These are phyloP conservation scores for Sinapis alba DNA, from an alignment of 441 rosid genomes.

Conservation along the genomic window DNA sequence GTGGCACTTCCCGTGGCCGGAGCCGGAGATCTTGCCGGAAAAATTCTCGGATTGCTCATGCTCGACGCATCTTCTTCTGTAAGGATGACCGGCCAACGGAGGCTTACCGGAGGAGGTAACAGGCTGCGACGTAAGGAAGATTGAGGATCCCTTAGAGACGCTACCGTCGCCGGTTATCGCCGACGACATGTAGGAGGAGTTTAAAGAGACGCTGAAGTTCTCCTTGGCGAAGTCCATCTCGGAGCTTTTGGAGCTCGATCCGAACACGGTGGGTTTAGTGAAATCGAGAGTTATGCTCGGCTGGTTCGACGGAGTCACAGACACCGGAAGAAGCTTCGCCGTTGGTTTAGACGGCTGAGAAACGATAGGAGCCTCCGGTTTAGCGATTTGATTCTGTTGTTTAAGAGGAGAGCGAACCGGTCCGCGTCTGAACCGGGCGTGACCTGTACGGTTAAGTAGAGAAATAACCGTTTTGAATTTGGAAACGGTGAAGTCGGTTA, in stretches of 20 bases:
- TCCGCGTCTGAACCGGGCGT: constrained; percentile 88
- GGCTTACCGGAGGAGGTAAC: constrained; percentile 70
- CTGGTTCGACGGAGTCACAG: constrained; percentile 37
- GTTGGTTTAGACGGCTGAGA: constrained; percentile 31
- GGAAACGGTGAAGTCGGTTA: constrained; percentile 69
- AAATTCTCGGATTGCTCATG: constrained; percentile 62
- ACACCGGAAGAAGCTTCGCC: constrained; percentile 23
- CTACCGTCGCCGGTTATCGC: constrained; percentile 93
- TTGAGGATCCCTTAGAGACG: constrained; percentile 77
- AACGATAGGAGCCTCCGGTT: constrained; percentile 13
- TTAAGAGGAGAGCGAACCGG: constrained; percentile 47
- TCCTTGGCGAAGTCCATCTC: constrained; percentile 74
- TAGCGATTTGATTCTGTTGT: constrained; percentile 2
- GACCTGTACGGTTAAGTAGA: constrained; percentile 81
- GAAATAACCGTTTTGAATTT: constrained; percentile 82
- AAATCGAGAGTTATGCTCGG: constrained; percentile 85
- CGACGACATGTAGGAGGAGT: constrained; percentile 84
- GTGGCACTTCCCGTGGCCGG: constrained; percentile 70
- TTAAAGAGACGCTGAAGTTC: constrained; percentile 70
- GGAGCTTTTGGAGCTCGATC: constrained; percentile 46
- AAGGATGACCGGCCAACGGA: constrained; percentile 66
- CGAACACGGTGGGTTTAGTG: constrained; percentile 59
- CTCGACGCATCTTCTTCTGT: constrained; percentile 73
- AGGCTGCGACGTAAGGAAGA: constrained; percentile 56
- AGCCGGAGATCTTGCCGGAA: constrained; percentile 67